A percentile compares a stretch with the other conserved stretches of the same genome.
Evolutionary conservation across 2,329 filamentous ascomycete species (phyloP).

Genomic region (Aphanoascus verrucosus): DNA sequence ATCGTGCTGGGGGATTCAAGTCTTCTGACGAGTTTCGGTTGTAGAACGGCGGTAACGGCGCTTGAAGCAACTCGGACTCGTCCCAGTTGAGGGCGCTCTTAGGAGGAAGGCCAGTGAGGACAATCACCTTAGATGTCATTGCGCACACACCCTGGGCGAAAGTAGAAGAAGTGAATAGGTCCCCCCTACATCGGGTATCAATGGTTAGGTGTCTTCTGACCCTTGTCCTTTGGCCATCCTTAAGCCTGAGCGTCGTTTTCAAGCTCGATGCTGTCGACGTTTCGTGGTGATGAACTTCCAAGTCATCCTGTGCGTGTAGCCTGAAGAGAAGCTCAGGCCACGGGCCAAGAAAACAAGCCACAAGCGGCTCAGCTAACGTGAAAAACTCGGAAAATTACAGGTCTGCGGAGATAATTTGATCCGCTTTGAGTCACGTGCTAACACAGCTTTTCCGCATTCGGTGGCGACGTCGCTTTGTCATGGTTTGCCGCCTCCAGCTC

Average conservation of each 20-base stretch:
- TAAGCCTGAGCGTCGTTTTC: neutral
- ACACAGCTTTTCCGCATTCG: neutral
- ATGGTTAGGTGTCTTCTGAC: neutral
- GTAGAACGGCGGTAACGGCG: constrained; percentile 28
- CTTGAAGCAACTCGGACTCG: constrained; percentile 39
- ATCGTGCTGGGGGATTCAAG: constrained; percentile 10
- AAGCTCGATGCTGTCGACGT: neutral
- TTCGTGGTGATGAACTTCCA: neutral
- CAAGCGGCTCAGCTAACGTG: too few species aligned
- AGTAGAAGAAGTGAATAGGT: neutral
- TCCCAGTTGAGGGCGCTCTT: constrained; percentile 46
- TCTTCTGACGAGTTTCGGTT: neutral
- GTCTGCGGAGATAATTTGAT: too few species aligned
- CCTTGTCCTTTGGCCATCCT: neutral
- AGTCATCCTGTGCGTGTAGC: neutral
- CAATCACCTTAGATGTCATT: constrained; percentile 33
- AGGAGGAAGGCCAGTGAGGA: constrained; percentile 53
- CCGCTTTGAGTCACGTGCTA: neutral
- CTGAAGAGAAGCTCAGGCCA: neutral
- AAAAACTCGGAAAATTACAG: too few species aligned
- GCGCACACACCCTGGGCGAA: neutral
- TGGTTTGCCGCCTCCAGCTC: constrained; percentile 10
- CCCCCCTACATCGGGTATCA: neutral
- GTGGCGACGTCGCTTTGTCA: constrained; percentile 10
- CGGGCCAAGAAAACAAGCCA: too few species aligned